Evolutionary conservation across 2,329 filamentous ascomycete species (phyloP), one percentile per base, ranked within the genome.

Genomic region (Waltergamsia citrina): DNA sequence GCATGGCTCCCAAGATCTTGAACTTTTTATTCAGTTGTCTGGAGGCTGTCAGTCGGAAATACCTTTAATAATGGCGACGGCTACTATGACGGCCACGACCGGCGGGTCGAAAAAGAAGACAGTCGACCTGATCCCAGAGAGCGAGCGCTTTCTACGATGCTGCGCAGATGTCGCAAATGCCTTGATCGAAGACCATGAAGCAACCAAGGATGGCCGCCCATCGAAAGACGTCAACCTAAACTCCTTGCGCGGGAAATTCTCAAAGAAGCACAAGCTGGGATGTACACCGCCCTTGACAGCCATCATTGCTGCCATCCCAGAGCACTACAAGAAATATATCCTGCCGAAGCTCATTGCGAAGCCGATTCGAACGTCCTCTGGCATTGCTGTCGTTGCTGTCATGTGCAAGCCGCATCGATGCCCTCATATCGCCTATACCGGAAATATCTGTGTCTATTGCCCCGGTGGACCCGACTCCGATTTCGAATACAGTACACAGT

Each of bases 351-450:
- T 98, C 41, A 87, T 98, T 47, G 92, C 93, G 18, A 98, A 98
- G 61, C 92, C 92, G 2, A 96, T 98, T 39, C 74, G 86, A 48
- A 95, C 90, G 12, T 94, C 90, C 1, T 95, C 88, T 34, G 92
- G 92, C 38, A 98, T 98, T 48, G 92, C 92, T 3, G 92, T 98
- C 7, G 92, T 98, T 30, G 92, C 93, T 28, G 93, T 98, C 46
- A 98, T 98, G 92, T 96, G 92, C 72, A 98, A 98, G 60, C 92
- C 92, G 17, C 92, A 98, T 57, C 74, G 92, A 53, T 98, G 92
- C 52, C 92, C 92, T 14, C 92, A 98, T 53, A 98, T 98, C 47
- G 85, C 92, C 9, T 98, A 95, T 57, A 98, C 92, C 0, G 92
- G 92, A 42, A 98, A 98, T 54, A 96, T 98, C 42, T 98, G 92